A percentile compares a stretch with the other conserved stretches of the same genome.
phyloP scores from a whole-genome alignment of 805 yeast genomes.

The Ogataea henricii region DNA sequence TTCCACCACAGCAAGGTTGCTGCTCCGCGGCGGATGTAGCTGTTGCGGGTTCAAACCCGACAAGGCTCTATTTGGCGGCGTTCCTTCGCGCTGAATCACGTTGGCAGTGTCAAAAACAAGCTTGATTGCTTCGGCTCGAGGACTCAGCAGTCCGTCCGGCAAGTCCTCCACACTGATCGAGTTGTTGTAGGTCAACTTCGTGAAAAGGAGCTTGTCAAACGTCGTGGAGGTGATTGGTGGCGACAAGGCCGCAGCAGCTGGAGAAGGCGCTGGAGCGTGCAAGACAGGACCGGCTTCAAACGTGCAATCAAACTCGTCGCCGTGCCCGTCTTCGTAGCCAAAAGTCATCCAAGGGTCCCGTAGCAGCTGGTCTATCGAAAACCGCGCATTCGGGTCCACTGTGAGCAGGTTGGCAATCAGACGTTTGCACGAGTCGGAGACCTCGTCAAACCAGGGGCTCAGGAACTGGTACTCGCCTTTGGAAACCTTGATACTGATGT shows the following conservation, averaged over 20 bases:
- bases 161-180: constrained; percentile 27
- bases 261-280: constrained; percentile 27
- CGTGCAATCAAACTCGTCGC: background rate
- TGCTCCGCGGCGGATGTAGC: background rate
- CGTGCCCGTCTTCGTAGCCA: constrained; percentile 30
- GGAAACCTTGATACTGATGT: constrained; percentile 66
- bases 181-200: constrained; percentile 31
- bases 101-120: constrained; percentile 40
- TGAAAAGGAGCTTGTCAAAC: constrained; percentile 29
- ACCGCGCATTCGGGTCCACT: constrained; percentile 68
- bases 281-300: constrained; percentile 8
- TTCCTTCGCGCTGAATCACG: constrained; percentile 31
- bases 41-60: background rate
- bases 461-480: constrained; percentile 74
- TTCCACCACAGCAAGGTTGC: constrained; percentile 17
- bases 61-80: constrained; percentile 18
- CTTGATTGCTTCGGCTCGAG: constrained; percentile 41
- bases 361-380: constrained; percentile 65
- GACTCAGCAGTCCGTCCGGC: constrained; percentile 33
- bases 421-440: constrained; percentile 66
- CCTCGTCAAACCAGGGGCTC: constrained; percentile 89
- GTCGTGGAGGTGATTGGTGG: constrained; percentile 30
- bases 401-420: constrained; percentile 66
- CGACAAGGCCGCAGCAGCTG: constrained; percentile 13
- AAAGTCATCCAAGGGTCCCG: constrained; percentile 65